phyloP scores from a whole-genome alignment of 192 early-diverging fungal species.

The Rhizophagus clarus region DNA sequence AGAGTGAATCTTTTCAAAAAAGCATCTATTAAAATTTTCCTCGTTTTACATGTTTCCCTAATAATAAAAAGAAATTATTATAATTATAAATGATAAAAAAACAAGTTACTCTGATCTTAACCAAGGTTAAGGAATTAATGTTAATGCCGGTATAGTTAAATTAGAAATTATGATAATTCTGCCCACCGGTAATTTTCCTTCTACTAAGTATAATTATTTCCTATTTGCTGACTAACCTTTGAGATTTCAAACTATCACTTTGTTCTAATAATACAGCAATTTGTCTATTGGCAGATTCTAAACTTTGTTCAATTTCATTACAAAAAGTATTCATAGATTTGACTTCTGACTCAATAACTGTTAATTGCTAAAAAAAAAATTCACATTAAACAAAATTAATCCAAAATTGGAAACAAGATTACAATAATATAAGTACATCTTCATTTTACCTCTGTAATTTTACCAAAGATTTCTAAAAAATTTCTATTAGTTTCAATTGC shows the following conservation, averaged over 20 bases:
- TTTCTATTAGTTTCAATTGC: slow-evolving; percentile 54
- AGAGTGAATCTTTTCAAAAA: slow-evolving; percentile 75
- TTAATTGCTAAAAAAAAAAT: slow-evolving; percentile 50
- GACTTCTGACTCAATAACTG: slow-evolving; percentile 61
- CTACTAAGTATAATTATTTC: no score
- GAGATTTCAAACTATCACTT: slow-evolving; percentile 60
- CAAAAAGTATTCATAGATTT: slow-evolving; percentile 60
- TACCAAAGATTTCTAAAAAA: slow-evolving; percentile 59
- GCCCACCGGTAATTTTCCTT: no score
- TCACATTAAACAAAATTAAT: no score
- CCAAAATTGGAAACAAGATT: no score
- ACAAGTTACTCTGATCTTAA: no score
- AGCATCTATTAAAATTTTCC: slow-evolving; percentile 59
- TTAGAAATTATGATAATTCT: no score
- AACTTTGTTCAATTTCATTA: slow-evolving; percentile 59
- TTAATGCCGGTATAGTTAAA: no score
- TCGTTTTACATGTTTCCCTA: slow-evolving; percentile 56
- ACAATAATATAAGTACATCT: not conserved
- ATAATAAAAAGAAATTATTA: not conserved
- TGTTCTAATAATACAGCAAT: slow-evolving; percentile 67
- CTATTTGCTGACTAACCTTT: slow-evolving; percentile 48
- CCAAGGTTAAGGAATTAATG: no score
- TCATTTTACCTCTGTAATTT: slow-evolving; percentile 49
- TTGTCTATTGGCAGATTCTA: slow-evolving; percentile 57
- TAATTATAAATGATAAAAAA: not conserved